Base-by-base conservation (phyloP, 2,329 filamentous ascomycete genomes). In the Harringtonia aguacate region DNA sequence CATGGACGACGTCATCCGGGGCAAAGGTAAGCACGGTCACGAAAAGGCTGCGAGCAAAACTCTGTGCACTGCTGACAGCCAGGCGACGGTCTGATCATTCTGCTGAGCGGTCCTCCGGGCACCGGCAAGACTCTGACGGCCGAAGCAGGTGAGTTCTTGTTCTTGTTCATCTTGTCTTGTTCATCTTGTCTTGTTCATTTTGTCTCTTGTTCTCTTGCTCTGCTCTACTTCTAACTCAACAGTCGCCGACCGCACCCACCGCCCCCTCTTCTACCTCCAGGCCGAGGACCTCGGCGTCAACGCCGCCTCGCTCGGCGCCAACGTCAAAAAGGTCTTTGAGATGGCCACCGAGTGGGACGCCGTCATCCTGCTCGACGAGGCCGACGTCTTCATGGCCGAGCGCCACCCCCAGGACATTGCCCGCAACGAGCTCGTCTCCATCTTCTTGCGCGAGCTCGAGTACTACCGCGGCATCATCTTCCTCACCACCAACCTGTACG, bases 331-430 rank as follows among this genome's bases (percentile, higher is more conserved):
- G n/a, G 60, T 64, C 22, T 72, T 76, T 41, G 57, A 63, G 44
- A 63, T 72, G 50, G 70, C 69, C 1, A 62, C 63, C 1, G 62
- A 64, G 24, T 75, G 72, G 70, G 61, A 67, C 34, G 69, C 67
- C 15, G 64, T 74, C 14, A 54, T 74, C 29, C 59, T 75, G 13
- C 61, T 74, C 8, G 71, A 73, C 49, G 70, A 73, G 56, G 68
- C 69, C 13, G 71, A 73, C 49, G 68, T 75, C 4, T 75, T 73
- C 55, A 67, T 74, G 59, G 64, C 65, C 1, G 58, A 65, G 54
- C 62, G 70, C 6, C 58, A 66, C 37, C 60, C 61, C 14, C 59
- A 61, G 38, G 65, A 73, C 48, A 62, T 73, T 21, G 58, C 58
- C 27, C 62, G 69, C 21, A 74, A 75, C 54, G 67, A 66, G 46